phyloP scores from a whole-genome alignment of 2,329 filamentous ascomycete genomes.

The Aureobasidium namibiae region DNA sequence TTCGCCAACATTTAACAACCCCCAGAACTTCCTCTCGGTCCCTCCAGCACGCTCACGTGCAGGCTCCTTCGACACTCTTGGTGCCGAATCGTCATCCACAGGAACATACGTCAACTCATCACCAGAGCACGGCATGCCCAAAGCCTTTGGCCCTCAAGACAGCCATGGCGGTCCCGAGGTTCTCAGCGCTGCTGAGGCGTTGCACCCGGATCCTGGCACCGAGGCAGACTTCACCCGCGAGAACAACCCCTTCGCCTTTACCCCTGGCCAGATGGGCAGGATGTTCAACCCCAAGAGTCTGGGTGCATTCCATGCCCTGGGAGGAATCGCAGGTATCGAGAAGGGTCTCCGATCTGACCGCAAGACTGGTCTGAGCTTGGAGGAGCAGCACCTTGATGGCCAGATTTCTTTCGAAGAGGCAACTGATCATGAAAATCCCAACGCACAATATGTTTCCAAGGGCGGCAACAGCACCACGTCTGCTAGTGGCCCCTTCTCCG shows the following conservation, averaged over 20 bases:
- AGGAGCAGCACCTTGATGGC: conserved; percentile 59
- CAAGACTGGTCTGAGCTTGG: conserved; percentile 57
- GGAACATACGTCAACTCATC: conserved; percentile 49
- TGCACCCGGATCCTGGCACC: conserved; percentile 67
- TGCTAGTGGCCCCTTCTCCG: conserved; percentile 38
- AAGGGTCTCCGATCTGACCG: conserved; percentile 63
- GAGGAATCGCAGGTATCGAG: conserved; percentile 63
- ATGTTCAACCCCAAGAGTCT: conserved; percentile 73
- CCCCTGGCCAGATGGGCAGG: conserved; percentile 72
- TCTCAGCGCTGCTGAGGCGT: conserved; percentile 57
- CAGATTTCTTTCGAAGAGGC: conserved; percentile 61
- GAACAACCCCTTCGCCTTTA: conserved; percentile 78
- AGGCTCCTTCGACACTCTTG: conserved; percentile 58
- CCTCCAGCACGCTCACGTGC: conserved; percentile 55
- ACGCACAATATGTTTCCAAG: neutral
- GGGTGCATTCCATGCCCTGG: conserved; percentile 65
- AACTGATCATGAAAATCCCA: conserved; percentile 22
- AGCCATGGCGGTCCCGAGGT: conserved; percentile 41
- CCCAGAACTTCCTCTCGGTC: conserved; percentile 54
- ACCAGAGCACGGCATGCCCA: conserved; percentile 17
- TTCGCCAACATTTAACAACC: conserved; percentile 47
- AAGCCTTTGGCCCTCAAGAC: conserved; percentile 20
- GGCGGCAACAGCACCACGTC: neutral
- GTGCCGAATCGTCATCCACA: conserved; percentile 47
- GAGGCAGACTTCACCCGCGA: conserved; percentile 67